Conservation (phyloP, 179 eudicot species). For the Actinidia chinensis region DNA sequence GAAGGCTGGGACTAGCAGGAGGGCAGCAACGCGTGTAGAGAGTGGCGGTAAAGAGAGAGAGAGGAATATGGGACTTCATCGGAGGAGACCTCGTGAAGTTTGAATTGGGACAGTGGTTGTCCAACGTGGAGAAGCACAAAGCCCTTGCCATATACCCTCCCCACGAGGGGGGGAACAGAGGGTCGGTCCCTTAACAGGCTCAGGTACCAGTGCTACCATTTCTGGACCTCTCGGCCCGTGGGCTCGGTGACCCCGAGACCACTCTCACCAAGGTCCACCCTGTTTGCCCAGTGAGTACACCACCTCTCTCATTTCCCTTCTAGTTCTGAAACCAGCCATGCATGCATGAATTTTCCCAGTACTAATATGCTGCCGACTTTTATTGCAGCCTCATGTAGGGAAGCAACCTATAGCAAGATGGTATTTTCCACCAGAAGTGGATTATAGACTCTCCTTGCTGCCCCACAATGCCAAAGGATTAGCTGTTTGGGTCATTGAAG, state of each 20-base stretch:
- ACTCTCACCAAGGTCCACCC: slow-evolving; percentile 80
- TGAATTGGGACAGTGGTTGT: slow-evolving; percentile 71
- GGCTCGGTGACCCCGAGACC: slow-evolving; percentile 79
- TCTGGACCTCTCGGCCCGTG: slow-evolving; percentile 72
- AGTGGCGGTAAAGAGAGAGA: slow-evolving; percentile 34
- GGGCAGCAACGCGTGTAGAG: background rate
- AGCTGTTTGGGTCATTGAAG: slow-evolving; percentile 80
- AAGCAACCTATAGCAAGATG: slow-evolving; percentile 96
- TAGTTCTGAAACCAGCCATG: background rate
- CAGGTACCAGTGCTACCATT: slow-evolving; percentile 63
- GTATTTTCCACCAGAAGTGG: slow-evolving; percentile 96
- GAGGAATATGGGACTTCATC: slow-evolving; percentile 56
- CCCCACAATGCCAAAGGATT: slow-evolving; percentile 82
- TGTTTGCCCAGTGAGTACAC: slow-evolving; percentile 74
- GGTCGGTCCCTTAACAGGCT: slow-evolving; percentile 72
- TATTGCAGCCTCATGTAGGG: slow-evolving; percentile 76
- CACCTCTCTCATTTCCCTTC: background rate
- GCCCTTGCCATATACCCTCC: slow-evolving; percentile 80
- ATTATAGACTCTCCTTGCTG: slow-evolving; percentile 80
- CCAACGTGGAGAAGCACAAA: slow-evolving; percentile 88
- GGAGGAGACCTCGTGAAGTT: slow-evolving; percentile 84
- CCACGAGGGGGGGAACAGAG: slow-evolving; percentile 94
- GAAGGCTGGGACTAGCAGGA: background rate
- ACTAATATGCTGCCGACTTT: background rate
- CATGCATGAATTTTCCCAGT: background rate